phyloP scores from a whole-genome alignment of 768 basidiomycete species.

The Mycena leptocephala region DNA sequence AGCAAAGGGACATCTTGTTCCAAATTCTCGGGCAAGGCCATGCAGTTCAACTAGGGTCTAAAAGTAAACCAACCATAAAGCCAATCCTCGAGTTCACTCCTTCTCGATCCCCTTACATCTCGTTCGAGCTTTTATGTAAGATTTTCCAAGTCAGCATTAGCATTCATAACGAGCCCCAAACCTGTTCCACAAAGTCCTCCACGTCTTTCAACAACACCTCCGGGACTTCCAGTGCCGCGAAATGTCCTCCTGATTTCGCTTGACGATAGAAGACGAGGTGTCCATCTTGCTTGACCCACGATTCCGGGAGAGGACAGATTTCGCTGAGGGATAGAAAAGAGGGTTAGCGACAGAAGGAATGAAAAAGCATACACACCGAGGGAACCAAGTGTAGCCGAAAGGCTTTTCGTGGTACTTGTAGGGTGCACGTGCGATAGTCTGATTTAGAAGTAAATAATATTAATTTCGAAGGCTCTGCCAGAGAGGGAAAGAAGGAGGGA shows the following conservation, averaged over 20 bases:
- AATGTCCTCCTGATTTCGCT: slow-evolving; percentile 15
- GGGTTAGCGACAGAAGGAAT: slow-evolving; percentile 13
- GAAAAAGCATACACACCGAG: slow-evolving; percentile 7
- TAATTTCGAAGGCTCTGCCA: too few species aligned
- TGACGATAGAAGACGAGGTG: slow-evolving; percentile 20
- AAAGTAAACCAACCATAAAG: not conserved
- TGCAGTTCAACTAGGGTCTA: too few species aligned
- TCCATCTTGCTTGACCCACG: slow-evolving; percentile 11
- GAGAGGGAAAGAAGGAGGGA: too few species aligned
- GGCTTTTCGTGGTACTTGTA: slow-evolving; percentile 19
- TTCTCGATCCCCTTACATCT: not conserved
- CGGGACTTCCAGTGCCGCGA: slow-evolving; percentile 16
- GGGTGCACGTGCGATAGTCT: slow-evolving; percentile 9
- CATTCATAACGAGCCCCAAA: slow-evolving; percentile 2
- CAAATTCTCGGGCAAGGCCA: too few species aligned
- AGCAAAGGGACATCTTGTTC: too few species aligned
- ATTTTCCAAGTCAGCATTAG: not conserved
- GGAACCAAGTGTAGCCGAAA: slow-evolving; percentile 15
- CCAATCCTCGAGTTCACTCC: not conserved
- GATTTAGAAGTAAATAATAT: not conserved
- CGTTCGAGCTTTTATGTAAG: not conserved
- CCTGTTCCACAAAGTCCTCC: slow-evolving; percentile 20
- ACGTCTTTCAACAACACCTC: slow-evolving; percentile 19
- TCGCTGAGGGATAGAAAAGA: slow-evolving; percentile 17
- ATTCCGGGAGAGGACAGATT: slow-evolving; percentile 7